Evolutionary conservation across 352 stramenopile genomes (phyloP).

Genomic region (Pythium sukuiense): DNA sequence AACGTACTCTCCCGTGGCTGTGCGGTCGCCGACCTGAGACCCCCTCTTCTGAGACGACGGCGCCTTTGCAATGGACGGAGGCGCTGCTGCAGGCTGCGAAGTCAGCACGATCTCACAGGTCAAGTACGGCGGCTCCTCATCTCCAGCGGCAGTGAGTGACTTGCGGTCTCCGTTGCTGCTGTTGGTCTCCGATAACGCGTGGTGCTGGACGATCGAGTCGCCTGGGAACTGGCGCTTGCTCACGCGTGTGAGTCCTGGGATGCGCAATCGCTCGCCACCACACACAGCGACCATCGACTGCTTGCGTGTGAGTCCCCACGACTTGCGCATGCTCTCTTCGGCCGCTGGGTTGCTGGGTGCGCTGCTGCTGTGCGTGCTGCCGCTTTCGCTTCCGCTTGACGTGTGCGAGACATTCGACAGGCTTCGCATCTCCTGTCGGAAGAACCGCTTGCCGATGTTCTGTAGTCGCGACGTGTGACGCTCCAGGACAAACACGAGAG

Average conservation of each 20-base stretch:
- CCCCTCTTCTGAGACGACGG: slow-evolving; percentile 2
- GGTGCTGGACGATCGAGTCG: slow-evolving; percentile 34
- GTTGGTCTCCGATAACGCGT: slow-evolving; percentile 25
- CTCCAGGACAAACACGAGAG: slow-evolving; percentile 40
- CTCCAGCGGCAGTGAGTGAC: not conserved
- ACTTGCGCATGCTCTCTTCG: not conserved
- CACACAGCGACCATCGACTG: slow-evolving; percentile 35
- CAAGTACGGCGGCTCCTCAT: slow-evolving; percentile 18
- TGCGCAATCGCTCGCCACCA: slow-evolving; percentile 33
- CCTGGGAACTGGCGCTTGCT: slow-evolving; percentile 32
- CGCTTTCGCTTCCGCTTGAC: not conserved
- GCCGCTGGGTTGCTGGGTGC: not conserved
- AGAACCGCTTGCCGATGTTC: slow-evolving; percentile 11
- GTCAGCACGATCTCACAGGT: slow-evolving; percentile 37
- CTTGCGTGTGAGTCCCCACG: not conserved
- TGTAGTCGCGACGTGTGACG: slow-evolving; percentile 15
- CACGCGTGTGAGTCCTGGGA: slow-evolving; percentile 29
- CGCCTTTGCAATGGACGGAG: slow-evolving; percentile 10
- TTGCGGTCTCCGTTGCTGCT: not conserved
- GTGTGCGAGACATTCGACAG: not conserved
- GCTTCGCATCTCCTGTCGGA: slow-evolving; percentile 1
- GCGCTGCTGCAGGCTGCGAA: slow-evolving; percentile 7
- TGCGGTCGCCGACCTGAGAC: slow-evolving; percentile 28
- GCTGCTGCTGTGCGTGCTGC: not conserved
- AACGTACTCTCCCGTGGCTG: slow-evolving; percentile 40